Percentiles rank a stretch among this genome's conserved stretches.
Conservation (phyloP, 1,284 basidiomycete species). For the Mycena citricolor region DNA sequence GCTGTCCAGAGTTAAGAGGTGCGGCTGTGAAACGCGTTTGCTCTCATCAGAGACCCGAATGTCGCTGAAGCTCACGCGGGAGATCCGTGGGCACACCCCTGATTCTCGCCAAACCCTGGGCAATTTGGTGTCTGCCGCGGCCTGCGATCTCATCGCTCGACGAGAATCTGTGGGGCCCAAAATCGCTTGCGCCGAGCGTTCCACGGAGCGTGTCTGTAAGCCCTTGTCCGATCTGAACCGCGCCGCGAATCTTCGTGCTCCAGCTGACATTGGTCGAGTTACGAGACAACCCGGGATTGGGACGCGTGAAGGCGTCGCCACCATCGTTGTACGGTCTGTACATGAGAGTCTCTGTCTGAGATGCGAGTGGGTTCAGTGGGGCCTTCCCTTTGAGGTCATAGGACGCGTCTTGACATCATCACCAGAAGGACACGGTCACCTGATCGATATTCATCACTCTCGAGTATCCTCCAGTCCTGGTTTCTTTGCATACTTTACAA, state of each 20-base stretch:
- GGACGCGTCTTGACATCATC: too few relatives aligned
- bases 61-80: conserved; percentile 10
- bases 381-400: too few relatives aligned
- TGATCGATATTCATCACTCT: too few relatives aligned
- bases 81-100: conserved; percentile 11
- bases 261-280: conserved; percentile 17
- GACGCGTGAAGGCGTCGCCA: neutral
- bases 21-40: too few relatives aligned
- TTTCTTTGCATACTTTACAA: too few relatives aligned
- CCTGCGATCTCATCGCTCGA: conserved; percentile 18
- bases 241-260: conserved; percentile 21
- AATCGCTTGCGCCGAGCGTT: conserved; percentile 15
- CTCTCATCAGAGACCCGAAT: too few relatives aligned
- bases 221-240: conserved; percentile 20
- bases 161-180: conserved; percentile 7
- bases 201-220: conserved; percentile 18
- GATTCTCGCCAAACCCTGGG: conserved; percentile 17
- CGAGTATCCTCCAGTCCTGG: too few relatives aligned
- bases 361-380: too few relatives aligned
- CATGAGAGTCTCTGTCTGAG: too few relatives aligned
- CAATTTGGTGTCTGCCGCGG: conserved; percentile 22
- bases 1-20: too few relatives aligned
- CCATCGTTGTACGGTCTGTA: too few relatives aligned
- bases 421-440: too few relatives aligned
- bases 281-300: conserved; percentile 4